Evolutionary conservation across 129 eudicot species (phyloP).

Genomic region (Chrysanthemum seticuspe): DNA sequence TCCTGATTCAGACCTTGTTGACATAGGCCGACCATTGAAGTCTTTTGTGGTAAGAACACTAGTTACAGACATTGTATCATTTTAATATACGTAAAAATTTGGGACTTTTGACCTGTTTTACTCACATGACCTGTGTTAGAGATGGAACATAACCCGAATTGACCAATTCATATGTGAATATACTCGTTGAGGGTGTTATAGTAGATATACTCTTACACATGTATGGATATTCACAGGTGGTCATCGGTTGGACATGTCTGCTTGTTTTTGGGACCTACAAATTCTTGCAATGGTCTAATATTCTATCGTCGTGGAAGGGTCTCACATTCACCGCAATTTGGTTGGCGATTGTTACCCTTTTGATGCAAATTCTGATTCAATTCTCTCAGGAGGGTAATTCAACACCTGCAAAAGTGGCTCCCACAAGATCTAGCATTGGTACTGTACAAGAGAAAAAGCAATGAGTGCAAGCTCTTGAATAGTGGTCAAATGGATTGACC

Average conservation of each 20-base stretch:
- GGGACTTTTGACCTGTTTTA: background rate
- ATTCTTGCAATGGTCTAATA: slow-evolving; percentile 63
- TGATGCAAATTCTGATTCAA: slow-evolving; percentile 81
- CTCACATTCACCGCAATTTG: slow-evolving; percentile 43
- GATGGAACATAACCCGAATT: background rate
- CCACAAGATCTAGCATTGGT: slow-evolving; percentile 35
- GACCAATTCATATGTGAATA: no score
- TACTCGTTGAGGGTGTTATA: slow-evolving; percentile 1
- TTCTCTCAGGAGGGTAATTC: slow-evolving; percentile 82
- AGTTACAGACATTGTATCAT: background rate
- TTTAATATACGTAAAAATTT: background rate
- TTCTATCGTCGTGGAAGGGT: slow-evolving; percentile 83
- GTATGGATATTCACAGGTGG: slow-evolving; percentile 54
- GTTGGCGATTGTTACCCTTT: slow-evolving; percentile 53
- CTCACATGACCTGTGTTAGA: background rate
- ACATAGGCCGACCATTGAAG: slow-evolving; percentile 65
- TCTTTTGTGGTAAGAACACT: slow-evolving; percentile 68
- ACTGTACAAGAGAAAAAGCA: slow-evolving; percentile 35
- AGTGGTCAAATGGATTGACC: background rate
- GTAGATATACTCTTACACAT: background rate
- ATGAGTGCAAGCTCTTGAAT: slow-evolving; percentile 26
- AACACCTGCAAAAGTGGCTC: slow-evolving; percentile 64
- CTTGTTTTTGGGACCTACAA: slow-evolving; percentile 50
- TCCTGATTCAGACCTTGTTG: slow-evolving; percentile 47
- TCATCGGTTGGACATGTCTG: slow-evolving; percentile 56